Evolutionary conservation across 306 rosid genomes (phyloP).

Genomic region (Cicer pinnatifidum): DNA sequence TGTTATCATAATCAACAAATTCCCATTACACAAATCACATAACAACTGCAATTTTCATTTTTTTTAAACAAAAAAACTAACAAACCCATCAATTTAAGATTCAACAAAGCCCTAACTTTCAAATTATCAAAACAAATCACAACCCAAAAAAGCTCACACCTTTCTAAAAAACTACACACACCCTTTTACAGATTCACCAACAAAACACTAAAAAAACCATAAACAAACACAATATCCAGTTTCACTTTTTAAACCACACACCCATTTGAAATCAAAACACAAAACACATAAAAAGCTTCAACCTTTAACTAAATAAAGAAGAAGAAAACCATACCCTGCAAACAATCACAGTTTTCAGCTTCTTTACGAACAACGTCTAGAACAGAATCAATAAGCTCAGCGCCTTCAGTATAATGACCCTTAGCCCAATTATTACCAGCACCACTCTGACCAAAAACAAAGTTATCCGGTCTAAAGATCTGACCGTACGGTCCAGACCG

Average conservation of each 20-base stretch:
- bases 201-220: no score
- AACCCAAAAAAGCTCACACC: no score
- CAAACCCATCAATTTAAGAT: background rate
- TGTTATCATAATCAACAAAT: background rate
- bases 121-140: no score
- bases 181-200: no score
- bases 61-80: background rate
- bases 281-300: no score
- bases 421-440: conserved; percentile 14
- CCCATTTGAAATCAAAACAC: no score
- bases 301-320: no score
- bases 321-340: conserved; percentile 3
- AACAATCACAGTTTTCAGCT: conserved; percentile 25
- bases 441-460: conserved; percentile 24
- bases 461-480: conserved; percentile 29
- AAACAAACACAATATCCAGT: no score
- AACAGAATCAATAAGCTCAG: conserved; percentile 26
- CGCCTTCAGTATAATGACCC: conserved; percentile 16
- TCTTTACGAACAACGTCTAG: conserved; percentile 25
- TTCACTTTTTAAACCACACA: no score
- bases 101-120: background rate
- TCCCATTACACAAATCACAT: background rate
- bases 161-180: no score
- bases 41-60: background rate
- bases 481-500: conserved; percentile 37